phyloP scores from a whole-genome alignment of 768 basidiomycete genomes.

The Mycena maculata region DNA sequence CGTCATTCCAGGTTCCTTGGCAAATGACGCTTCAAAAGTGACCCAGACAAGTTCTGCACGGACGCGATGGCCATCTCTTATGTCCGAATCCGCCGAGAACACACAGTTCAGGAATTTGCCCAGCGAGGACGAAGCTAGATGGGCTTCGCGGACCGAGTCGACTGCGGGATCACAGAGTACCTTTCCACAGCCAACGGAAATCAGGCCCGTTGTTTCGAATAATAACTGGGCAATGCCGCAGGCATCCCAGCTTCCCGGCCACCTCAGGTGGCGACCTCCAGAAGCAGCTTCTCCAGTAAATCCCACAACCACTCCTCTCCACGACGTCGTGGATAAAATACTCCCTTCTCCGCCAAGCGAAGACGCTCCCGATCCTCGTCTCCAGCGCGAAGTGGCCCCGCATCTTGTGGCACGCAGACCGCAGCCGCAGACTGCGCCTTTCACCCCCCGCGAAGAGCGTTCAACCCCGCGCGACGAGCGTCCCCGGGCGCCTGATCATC shows the following conservation, averaged over 20 bases:
- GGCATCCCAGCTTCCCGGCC: constrained; percentile 4
- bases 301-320: not conserved
- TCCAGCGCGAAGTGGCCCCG: constrained; percentile 33
- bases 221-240: constrained; percentile 5
- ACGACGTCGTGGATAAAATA: constrained; percentile 7
- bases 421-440: too few species aligned
- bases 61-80: constrained; percentile 24
- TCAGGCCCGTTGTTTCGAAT: not conserved
- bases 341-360: not conserved
- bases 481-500: not conserved
- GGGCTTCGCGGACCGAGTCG: not conserved
- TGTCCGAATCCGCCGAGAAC: not conserved
- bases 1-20: not conserved
- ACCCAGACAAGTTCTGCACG: not conserved
- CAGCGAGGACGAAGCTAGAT: constrained; percentile 1
- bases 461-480: not conserved
- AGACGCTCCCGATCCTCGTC: constrained; percentile 11
- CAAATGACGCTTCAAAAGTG: not conserved
- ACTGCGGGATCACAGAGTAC: not conserved
- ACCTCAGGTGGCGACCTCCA: constrained; percentile 12
- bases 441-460: not conserved
- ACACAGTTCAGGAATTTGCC: not conserved
- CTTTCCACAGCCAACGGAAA: not conserved
- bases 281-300: not conserved
- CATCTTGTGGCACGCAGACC: too few species aligned